Evolutionary conservation across 2,329 filamentous ascomycete species (phyloP), one percentile per base, ranked within the genome.

Genomic region (Pseudovirgaria hyperparasitica): DNA sequence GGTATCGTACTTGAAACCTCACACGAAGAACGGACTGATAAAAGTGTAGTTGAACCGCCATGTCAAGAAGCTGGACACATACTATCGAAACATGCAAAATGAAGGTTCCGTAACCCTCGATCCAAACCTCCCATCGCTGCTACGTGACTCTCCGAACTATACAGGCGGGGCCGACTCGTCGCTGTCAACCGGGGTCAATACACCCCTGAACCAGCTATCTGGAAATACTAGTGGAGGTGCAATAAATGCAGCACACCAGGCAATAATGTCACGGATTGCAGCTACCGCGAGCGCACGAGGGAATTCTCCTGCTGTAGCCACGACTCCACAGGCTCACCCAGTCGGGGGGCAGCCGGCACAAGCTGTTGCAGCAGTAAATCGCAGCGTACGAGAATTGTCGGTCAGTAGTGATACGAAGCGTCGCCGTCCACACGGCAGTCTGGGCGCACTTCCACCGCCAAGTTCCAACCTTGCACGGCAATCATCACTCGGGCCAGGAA

Each of bases 401-500:
- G 61, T 57, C 1, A 63, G 67, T 4, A 55, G 52, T 10, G 67
- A 71, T 24, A 65, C 52, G 41, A 76, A 76, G 48, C 67, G 72
- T 5, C 67, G 71, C 16, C 66, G 70, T 12, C 55, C 70, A 5
- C 69, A 68, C 32, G 46, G 56, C 3, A 63, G 58, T 14, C 50
- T 74, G 16, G 61, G 64, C 5, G 62, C 58, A 12, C 55, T 75
- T 0, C 71, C 52, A 19, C 51, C 60, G 9, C 57, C 65, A 2
- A 63, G 65, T 0, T 71, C 67, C 11, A 60, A 57, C 30, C 57
- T 76, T 6, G 46, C 39, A 3, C 64, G 72, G 5, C 72, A 76
- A 45, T 66, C 67, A 0, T 76, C 71, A 0, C 53, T 72, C 9
- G 72, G 71, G 0, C 72, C 70, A 11, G 70, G 69, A n/a, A 76